Conservation (phyloP, 192 early-diverging fungal species). For the Coemansia biformis region DNA sequence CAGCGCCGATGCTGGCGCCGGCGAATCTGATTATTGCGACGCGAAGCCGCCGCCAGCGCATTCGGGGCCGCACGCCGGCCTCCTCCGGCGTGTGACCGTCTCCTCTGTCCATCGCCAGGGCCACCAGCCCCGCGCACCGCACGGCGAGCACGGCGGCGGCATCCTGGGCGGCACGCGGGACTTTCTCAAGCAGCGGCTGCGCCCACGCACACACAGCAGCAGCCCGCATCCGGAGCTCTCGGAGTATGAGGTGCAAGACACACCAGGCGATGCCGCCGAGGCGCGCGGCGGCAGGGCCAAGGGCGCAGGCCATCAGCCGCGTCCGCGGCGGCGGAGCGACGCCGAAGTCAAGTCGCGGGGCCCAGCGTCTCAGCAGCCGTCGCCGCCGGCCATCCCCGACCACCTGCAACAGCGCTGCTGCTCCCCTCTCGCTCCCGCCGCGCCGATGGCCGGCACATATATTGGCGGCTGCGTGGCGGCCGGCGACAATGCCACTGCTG, state of each 20-base stretch:
- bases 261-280: neutral
- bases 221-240: constrained; percentile 1
- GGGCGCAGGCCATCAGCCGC: constrained; percentile 1
- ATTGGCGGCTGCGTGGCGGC: constrained; percentile 6
- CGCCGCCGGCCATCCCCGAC: constrained; percentile 17
- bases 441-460: constrained; percentile 3
- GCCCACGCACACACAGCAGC: constrained; percentile 37
- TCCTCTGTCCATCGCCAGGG: constrained; percentile 13
- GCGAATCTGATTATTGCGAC: neutral
- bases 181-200: constrained; percentile 38
- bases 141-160: constrained; percentile 10
- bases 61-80: constrained; percentile 11
- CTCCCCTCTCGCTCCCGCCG: no score
- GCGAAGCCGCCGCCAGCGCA: neutral
- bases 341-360: constrained; percentile 39
- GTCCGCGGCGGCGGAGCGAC: constrained; percentile 35
- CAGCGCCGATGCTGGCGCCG: neutral
- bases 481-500: constrained; percentile 1
- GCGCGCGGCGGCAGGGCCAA: neutral
- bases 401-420: constrained; percentile 14
- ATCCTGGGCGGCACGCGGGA: constrained; percentile 40
- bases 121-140: constrained; percentile 1
- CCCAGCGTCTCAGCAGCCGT: constrained; percentile 4
- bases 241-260: no score
- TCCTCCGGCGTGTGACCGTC: constrained; percentile 35